Evolutionary conservation across 2,329 filamentous ascomycete genomes (phyloP).

Genomic region (Penicillium sp.): DNA sequence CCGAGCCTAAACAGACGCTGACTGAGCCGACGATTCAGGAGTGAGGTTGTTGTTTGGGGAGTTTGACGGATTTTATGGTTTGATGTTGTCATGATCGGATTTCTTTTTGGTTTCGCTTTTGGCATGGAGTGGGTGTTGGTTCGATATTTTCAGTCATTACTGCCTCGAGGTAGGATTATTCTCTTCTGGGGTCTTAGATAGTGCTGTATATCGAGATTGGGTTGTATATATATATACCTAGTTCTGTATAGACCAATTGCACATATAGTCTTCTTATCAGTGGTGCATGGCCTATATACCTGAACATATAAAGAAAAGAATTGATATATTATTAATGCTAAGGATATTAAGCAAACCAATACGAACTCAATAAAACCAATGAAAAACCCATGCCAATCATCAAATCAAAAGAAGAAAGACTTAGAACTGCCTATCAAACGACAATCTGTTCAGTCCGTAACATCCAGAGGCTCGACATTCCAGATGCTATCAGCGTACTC

Average conservation of each 20-base stretch:
- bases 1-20: constrained; percentile 34
- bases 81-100: not conserved
- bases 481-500: constrained; percentile 97
- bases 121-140: constrained; percentile 9
- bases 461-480: constrained; percentile 81
- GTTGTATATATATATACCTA: not conserved
- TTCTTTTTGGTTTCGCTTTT: not conserved
- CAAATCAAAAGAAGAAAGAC: not conserved
- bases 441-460: constrained; percentile 32
- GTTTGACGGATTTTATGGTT: constrained; percentile 1
- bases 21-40: constrained; percentile 36
- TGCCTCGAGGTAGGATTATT: not conserved
- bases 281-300: not conserved
- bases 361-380: not conserved
- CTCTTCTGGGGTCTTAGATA: not conserved
- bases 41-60: not conserved
- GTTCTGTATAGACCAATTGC: not conserved
- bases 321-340: constrained; percentile 4
- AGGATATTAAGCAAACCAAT: not conserved
- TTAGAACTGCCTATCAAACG: not conserved
- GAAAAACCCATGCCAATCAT: not conserved
- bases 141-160: not conserved
- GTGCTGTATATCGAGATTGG: not conserved
- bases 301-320: too few relatives aligned
- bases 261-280: not conserved